Evolutionary conservation across 495 filamentous ascomycete genomes (phyloP).

Genomic region (Friedmanniomyces endolithicus): DNA sequence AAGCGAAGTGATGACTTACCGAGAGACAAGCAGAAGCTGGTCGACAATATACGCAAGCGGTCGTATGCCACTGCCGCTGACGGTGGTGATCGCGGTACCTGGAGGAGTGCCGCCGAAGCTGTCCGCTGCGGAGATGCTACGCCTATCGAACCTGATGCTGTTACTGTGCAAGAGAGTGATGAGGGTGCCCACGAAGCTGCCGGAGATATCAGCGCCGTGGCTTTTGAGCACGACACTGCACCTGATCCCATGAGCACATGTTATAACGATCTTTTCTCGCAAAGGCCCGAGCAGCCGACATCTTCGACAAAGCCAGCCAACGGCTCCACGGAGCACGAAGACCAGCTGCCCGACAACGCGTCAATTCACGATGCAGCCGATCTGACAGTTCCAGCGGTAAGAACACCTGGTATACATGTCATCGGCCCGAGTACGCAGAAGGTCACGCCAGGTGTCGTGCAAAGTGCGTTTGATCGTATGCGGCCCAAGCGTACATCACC

Average conservation of each 20-base stretch:
- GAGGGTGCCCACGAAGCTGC: background rate
- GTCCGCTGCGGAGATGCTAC: background rate
- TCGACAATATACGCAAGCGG: background rate
- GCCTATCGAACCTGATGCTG: background rate
- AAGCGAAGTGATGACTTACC: conserved; percentile 17
- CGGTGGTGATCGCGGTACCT: too few relatives aligned
- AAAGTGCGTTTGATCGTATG: conserved; percentile 56
- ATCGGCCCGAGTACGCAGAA: conserved; percentile 16
- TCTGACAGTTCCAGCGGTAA: background rate
- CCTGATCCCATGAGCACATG: conserved; percentile 10
- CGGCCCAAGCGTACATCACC: conserved; percentile 48
- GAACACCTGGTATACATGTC: conserved; percentile 9
- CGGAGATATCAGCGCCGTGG: background rate
- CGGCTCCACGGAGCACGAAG: background rate
- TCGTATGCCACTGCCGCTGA: background rate
- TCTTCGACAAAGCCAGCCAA: background rate
- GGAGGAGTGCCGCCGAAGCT: background rate
- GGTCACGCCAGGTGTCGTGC: conserved; percentile 39
- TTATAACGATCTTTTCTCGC: conserved; percentile 18
- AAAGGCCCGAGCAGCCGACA: conserved; percentile 8
- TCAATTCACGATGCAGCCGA: background rate
- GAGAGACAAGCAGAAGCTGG: conserved; percentile 26
- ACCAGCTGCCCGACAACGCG: background rate
- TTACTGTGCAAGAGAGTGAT: background rate
- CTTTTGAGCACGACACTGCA: background rate